Base-by-base conservation (phyloP, 495 filamentous ascomycete species). In the Neurospora pannonica region DNA sequence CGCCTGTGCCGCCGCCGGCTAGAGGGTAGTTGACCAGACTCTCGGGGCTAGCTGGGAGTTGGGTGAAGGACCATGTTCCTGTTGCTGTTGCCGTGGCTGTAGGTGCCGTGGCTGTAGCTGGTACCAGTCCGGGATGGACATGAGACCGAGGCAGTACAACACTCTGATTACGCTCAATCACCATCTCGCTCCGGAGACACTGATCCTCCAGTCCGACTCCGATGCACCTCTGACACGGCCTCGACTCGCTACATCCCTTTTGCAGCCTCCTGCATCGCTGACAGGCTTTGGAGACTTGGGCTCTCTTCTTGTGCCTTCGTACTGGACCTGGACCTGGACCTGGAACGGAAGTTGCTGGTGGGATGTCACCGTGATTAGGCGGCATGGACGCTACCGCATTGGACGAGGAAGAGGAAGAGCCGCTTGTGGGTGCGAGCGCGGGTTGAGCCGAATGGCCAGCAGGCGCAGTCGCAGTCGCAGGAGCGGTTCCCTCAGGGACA, bases 241-340 rank as follows among this genome's bases (percentile, higher is more conserved):
- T 38, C 13, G 75, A 77, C 24, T 81, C 78, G 72, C 79, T 81
- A 71, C 80, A 82, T 0, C 77, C 78, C 36, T 79, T 79, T 34
- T 79, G 80, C 11, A 80, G 75, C 21, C 74, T 75, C 46, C 75
- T 80, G 70, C 80, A 82, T 54, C 80, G 73, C 4, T 77, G 75
- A 38, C 80, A 82, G 4, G 80, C 80, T 34, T 76, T 77, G 38
- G 80, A 76, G 3, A 82, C 80, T 39, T 81, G 79, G 17, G 72
- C 38, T 38, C 76, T 42, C 11, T 75, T 76, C 62, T 70, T 74
- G 8, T 21, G 54, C 19, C 28, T 67, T 19, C 54, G 54, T 67
- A 67, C 54, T 36, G 15, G 54, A 19, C 54, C 54, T 62, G 24
- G 24, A 31, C 11, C 46, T 54, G 46, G 11, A 38, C 10, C 38